These are phyloP conservation scores for Aspergillus ibericus DNA, from an alignment of 2,329 filamentous ascomycete species.

Conservation along the genomic window DNA sequence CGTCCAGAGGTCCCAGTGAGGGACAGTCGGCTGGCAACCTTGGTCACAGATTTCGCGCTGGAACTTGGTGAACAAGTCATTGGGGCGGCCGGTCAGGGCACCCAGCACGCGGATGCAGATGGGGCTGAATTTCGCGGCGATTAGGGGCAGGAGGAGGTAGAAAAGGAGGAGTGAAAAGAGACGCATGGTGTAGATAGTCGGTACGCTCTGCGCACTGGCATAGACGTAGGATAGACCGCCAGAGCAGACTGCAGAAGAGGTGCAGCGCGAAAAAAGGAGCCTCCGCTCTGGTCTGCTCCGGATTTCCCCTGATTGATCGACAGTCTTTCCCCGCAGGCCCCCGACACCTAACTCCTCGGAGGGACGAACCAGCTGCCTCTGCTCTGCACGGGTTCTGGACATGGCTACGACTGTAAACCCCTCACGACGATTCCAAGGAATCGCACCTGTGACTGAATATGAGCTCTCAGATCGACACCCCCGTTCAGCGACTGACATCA, in stretches of 20 bases:
- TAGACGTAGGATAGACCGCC: too few species aligned
- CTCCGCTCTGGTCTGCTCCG: background rate
- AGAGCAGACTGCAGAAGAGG: background rate
- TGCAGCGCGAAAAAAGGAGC: background rate
- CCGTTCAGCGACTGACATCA: background rate
- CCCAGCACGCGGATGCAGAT: conserved; percentile 87
- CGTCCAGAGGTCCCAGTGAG: conserved; percentile 40
- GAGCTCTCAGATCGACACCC: background rate
- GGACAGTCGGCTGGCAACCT: conserved; percentile 35
- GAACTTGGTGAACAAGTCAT: conserved; percentile 34
- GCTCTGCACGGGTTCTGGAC: too few species aligned
- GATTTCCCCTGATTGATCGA: conserved; percentile 9
- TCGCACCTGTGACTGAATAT: background rate
- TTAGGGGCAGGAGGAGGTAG: conserved; percentile 19
- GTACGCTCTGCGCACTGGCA: too few species aligned
- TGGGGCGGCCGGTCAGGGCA: conserved; percentile 47
- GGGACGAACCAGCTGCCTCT: background rate
- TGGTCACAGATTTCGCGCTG: conserved; percentile 35
- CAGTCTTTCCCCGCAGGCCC: background rate
- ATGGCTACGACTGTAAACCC: background rate
- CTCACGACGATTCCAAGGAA: background rate
- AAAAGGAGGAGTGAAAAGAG: conserved; percentile 14
- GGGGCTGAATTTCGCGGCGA: conserved; percentile 47
- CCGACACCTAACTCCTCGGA: background rate
- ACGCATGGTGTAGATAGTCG: conserved; percentile 20